Base-by-base conservation (phyloP, 2,329 filamentous ascomycete genomes). In the Pseudocercospora musae region DNA sequence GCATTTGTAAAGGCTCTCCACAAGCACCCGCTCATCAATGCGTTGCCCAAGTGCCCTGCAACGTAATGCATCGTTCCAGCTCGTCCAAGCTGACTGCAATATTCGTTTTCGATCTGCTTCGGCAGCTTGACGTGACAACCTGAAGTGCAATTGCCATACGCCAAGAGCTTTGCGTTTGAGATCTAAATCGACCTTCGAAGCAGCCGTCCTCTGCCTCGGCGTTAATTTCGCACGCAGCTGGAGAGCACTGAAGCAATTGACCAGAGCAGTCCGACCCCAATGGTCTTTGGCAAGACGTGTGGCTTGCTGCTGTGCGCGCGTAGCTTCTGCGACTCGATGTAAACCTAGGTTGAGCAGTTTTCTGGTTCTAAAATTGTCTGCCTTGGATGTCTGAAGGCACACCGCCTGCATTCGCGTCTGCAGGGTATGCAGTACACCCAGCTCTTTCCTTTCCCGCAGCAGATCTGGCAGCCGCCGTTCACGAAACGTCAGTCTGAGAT, bases 11-110 rank as follows among this genome's bases (percentile, higher is more conserved):
- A 89, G 76, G 6, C 78, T 74, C 69, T 88, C 81, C 29, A 83
- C 74, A 46, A 84, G 76, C 44, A 87, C 66, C 3, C 86, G 81
- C 65, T 84, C 81, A 65, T 87, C 79, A 53, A 87, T 83, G 13
- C 80, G 81, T 20, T 79, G 76, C 54, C 74, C 76, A 1, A 88
- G 73, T 15, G 81, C 80, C 67, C 81, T 78, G 64, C 79, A 81
- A 18, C 86, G 84, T 15, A 87, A 77, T 15, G 77, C 77, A 68
- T 88, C 84, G 65, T 88, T 88, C 87, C 87, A 89, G 10, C 78
- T 76, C 1, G 81, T 86, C 78, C 84, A 86, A 3, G 83, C 78
- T 70, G 85, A 85, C 55, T 80, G 81, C 55, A 87, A 69, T 27
- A 87, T 72, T 50, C 85, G 81, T 66, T 78, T 72, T 10, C 77